Evolutionary conservation across 148 eudicot species (phyloP).

Genomic region (Vaccinium macrocarpon): DNA sequence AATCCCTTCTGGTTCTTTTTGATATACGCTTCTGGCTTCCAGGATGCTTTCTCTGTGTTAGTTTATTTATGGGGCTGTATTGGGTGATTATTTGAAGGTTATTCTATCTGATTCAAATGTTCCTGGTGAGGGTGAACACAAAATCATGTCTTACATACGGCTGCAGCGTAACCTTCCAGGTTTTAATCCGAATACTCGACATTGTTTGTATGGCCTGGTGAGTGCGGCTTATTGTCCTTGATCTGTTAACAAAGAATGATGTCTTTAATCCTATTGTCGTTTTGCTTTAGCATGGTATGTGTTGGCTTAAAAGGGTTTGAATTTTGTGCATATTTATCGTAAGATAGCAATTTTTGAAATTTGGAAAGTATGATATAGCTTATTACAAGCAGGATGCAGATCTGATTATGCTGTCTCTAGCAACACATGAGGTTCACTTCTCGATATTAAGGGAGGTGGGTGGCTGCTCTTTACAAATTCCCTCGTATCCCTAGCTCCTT

Average conservation of each 20-base stretch:
- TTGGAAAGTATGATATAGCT: constrained; percentile 22
- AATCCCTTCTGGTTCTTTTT: constrained; percentile 47
- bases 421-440: constrained; percentile 97
- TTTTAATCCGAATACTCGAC: constrained; percentile 91
- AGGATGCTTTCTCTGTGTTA: constrained; percentile 43
- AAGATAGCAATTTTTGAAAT: not conserved
- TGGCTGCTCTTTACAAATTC: constrained; percentile 15
- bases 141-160: constrained; percentile 92
- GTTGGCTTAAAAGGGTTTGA: not conserved
- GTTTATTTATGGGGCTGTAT: constrained; percentile 52
- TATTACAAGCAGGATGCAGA: constrained; percentile 78
- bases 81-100: constrained; percentile 87
- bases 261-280: not conserved
- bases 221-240: constrained; percentile 29
- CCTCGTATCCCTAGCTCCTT: not conserved
- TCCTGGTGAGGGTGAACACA: constrained; percentile 99
- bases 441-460: constrained; percentile 97
- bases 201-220: constrained; percentile 95
- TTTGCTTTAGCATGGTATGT: not conserved
- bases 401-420: constrained; percentile 89
- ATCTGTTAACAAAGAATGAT: not conserved
- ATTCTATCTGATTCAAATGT: constrained; percentile 97
- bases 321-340: not conserved
- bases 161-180: constrained; percentile 87
- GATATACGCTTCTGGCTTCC: constrained; percentile 37